Percentiles rank a stretch among this genome's conserved stretches.
These are phyloP conservation scores for Xylariaceae sp. DNA, from an alignment of 2,329 filamentous ascomycete genomes.

Conservation along the genomic window DNA sequence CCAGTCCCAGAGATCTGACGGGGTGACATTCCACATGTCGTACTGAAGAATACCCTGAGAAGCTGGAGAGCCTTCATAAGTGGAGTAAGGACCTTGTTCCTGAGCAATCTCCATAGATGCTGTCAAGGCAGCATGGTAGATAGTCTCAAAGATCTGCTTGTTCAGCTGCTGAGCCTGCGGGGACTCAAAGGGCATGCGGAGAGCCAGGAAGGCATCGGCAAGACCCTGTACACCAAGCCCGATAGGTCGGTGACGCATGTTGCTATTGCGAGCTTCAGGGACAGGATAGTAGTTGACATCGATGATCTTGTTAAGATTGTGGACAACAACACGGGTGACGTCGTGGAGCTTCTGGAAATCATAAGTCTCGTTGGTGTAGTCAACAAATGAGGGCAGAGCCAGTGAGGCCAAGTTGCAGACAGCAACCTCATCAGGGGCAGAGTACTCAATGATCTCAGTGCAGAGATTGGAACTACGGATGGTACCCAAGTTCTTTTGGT, in stretches of 20 bases:
- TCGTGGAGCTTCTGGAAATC: conserved; percentile 98
- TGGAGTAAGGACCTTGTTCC: conserved; percentile 77
- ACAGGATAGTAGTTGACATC: conserved; percentile 99
- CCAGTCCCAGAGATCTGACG: conserved; percentile 97
- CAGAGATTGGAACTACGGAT: conserved; percentile 98
- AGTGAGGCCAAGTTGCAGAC: conserved; percentile 97
- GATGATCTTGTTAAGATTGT: conserved; percentile 97
- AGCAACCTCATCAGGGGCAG: conserved; percentile 92
- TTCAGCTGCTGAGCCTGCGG: conserved; percentile 90
- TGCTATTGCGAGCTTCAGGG: conserved; percentile 86
- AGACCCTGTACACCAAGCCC: conserved; percentile 97
- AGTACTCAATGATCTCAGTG: conserved; percentile 98
- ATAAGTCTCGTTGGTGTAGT: conserved; percentile 78
- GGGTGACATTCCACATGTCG: conserved; percentile 96
- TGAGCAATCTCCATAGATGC: conserved; percentile 84
- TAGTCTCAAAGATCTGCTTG: conserved; percentile 98
- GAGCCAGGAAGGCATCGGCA: conserved; percentile 94
- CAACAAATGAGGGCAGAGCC: conserved; percentile 84
- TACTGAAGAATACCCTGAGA: conserved; percentile 96
- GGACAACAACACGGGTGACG: conserved; percentile 85
- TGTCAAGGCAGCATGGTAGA: conserved; percentile 93
- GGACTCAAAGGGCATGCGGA: conserved; percentile 95
- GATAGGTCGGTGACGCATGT: conserved; percentile 94
- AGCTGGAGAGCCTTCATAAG: conserved; percentile 88
- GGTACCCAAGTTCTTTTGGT: conserved; percentile 98